A percentile compares a stretch with the other conserved stretches of the same genome.
phyloP scores from a whole-genome alignment of 202 grass and related monocot genomes.

The Sporobolus alterniflorus region DNA sequence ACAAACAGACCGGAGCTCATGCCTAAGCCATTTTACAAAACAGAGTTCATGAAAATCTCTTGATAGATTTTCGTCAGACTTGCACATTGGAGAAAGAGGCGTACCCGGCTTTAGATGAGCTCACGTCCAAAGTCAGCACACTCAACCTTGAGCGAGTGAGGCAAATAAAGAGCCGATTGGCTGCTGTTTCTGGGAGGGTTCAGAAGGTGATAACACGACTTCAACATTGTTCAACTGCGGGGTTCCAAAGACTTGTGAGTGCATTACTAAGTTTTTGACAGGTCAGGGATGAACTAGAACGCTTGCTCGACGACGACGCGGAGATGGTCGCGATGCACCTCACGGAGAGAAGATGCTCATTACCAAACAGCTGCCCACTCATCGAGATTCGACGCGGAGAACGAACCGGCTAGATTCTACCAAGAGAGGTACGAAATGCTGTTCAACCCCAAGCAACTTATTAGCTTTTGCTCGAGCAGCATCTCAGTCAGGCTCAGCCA shows the following conservation, averaged over 20 bases:
- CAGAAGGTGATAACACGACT: slow-evolving; percentile 49
- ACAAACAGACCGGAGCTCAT: neutral
- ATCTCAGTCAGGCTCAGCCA: neutral
- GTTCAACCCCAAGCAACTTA: neutral
- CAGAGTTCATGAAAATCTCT: neutral
- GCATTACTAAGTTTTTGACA: neutral
- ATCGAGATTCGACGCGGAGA: slow-evolving; percentile 15
- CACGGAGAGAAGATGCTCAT: slow-evolving; percentile 50
- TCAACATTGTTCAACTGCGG: neutral
- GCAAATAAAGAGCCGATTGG: slow-evolving; percentile 78
- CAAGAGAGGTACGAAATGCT: slow-evolving; percentile 34
- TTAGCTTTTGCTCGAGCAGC: too few species aligned
- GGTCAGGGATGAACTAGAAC: slow-evolving; percentile 63
- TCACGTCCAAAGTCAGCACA: slow-evolving; percentile 74
- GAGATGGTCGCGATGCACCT: slow-evolving; percentile 64
- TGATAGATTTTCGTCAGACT: slow-evolving; percentile 43
- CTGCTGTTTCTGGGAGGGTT: slow-evolving; percentile 49
- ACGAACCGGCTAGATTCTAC: slow-evolving; percentile 18
- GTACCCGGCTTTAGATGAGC: slow-evolving; percentile 72
- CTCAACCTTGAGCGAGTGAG: slow-evolving; percentile 75
- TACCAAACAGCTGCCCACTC: slow-evolving; percentile 24
- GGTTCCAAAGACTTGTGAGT: neutral
- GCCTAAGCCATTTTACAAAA: neutral
- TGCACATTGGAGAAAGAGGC: slow-evolving; percentile 64
- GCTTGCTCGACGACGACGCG: slow-evolving; percentile 57